Percentiles rank a stretch among this genome's conserved stretches.
Evolutionary conservation across 2,329 filamentous ascomycete genomes (phyloP).

Genomic region (Aspergillus eucalypticola): DNA sequence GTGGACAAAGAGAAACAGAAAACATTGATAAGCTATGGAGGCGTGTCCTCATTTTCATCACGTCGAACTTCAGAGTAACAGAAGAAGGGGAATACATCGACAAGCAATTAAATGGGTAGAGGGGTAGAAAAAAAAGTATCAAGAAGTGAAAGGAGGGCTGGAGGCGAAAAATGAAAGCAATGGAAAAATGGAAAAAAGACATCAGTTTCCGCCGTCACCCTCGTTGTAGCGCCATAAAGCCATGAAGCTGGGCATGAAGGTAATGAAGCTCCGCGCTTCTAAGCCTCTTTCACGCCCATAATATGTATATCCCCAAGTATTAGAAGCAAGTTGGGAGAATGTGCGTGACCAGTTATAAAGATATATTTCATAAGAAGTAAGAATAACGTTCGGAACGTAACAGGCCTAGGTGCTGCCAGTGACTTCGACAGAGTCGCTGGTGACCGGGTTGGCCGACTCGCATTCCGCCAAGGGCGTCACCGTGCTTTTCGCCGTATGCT

Average conservation of each 20-base stretch:
- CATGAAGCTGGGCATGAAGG: slow-evolving; percentile 29
- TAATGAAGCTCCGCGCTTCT: not conserved
- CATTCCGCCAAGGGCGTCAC: slow-evolving; percentile 35
- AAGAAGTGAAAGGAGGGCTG: slow-evolving; percentile 12
- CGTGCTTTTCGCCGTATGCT: slow-evolving; percentile 36
- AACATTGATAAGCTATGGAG: slow-evolving; percentile 24
- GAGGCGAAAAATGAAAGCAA: slow-evolving; percentile 15
- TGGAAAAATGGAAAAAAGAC: slow-evolving; percentile 19
- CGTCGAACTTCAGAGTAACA: slow-evolving; percentile 20
- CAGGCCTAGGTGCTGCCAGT: slow-evolving; percentile 25
- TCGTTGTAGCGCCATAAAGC: slow-evolving; percentile 37
- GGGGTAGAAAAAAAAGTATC: slow-evolving; percentile 7
- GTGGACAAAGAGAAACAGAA: slow-evolving; percentile 25
- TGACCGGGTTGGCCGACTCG: slow-evolving; percentile 29
- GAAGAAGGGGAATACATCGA: slow-evolving; percentile 21
- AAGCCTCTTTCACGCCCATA: slow-evolving; percentile 30
- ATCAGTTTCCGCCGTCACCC: slow-evolving; percentile 24
- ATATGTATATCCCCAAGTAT: slow-evolving; percentile 41
- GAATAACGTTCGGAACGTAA: not conserved
- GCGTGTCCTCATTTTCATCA: slow-evolving; percentile 27
- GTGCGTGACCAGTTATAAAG: slow-evolving; percentile 19
- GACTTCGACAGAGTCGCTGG: slow-evolving; percentile 30
- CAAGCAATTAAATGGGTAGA: slow-evolving; percentile 15
- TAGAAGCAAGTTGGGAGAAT: slow-evolving; percentile 32
- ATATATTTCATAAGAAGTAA: slow-evolving; percentile 30